These are phyloP conservation scores for Xylariaceae sp. DNA, from an alignment of 2,329 filamentous ascomycete genomes.

Conservation along the genomic window DNA sequence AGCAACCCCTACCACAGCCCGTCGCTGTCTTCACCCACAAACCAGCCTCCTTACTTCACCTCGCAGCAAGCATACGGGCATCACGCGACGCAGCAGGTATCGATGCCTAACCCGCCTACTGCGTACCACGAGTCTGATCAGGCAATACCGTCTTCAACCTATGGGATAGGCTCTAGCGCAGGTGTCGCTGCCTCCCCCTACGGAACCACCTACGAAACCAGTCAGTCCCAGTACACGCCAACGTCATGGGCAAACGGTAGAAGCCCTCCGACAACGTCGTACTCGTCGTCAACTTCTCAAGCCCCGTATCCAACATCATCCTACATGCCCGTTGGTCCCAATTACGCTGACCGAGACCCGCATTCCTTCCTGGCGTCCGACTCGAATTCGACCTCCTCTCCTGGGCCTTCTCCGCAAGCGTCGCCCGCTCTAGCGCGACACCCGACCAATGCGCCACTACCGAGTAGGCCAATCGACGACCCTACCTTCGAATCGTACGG, in stretches of 20 bases:
- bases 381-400: conserved; percentile 47
- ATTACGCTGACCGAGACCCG: conserved; percentile 44
- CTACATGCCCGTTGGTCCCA: conserved; percentile 49
- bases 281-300: conserved; percentile 36
- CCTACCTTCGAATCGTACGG: conserved; percentile 40
- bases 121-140: conserved; percentile 39
- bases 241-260: conserved; percentile 38
- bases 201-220: conserved; percentile 28
- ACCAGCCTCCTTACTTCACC: conserved; percentile 30
- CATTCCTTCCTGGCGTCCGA: conserved; percentile 42
- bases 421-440: conserved; percentile 49
- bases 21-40: conserved; percentile 28
- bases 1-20: conserved; percentile 39
- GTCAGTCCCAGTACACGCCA: conserved; percentile 31
- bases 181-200: conserved; percentile 15
- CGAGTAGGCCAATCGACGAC: conserved; percentile 47
- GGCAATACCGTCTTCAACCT: conserved; percentile 35
- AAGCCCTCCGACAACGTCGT: conserved; percentile 36
- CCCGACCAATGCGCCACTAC: conserved; percentile 55
- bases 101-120: conserved; percentile 30
- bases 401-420: conserved; percentile 41
- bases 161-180: conserved; percentile 26
- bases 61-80: conserved; percentile 27
- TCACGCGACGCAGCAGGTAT: conserved; percentile 28
- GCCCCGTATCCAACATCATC: conserved; percentile 48